Conservation (phyloP, 176 grass and related monocot genomes). For the Stipa capillata region DNA sequence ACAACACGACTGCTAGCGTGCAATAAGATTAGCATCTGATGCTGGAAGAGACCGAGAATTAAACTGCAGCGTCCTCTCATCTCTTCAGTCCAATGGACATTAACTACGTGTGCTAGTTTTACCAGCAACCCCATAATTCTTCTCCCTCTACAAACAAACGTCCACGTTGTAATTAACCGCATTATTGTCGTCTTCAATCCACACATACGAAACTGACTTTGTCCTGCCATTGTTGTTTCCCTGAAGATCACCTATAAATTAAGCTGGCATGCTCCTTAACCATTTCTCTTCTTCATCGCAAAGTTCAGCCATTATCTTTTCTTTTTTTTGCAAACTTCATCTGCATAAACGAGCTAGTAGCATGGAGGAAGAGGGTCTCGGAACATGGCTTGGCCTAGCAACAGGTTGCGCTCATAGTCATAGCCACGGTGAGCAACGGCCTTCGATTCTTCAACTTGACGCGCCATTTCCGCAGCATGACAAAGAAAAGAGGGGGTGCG, state of each 20-base stretch:
- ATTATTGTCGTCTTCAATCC: conserved; percentile 22
- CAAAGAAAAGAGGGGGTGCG: conserved; percentile 24
- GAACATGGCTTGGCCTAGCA: conserved; percentile 47
- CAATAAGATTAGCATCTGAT: conserved; percentile 23
- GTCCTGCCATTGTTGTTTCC: not conserved
- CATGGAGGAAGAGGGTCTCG: conserved; percentile 41
- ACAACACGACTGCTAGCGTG: not conserved
- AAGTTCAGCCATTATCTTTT: too few relatives aligned
- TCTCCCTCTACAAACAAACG: conserved; percentile 20
- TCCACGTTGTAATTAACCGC: not conserved
- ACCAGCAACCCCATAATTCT: not conserved
- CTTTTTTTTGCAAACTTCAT: not conserved
- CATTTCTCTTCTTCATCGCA: not conserved
- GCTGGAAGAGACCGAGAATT: conserved; percentile 17
- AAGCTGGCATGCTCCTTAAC: not conserved
- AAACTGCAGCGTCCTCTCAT: too few relatives aligned
- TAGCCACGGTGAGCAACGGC: not conserved
- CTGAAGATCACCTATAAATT: conserved; percentile 23
- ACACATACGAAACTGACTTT: conserved; percentile 41
- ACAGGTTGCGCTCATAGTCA: conserved; percentile 26
- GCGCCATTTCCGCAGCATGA: conserved; percentile 9
- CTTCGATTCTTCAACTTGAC: conserved; percentile 10
- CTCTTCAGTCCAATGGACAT: conserved; percentile 3
- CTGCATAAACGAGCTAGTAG: not conserved
- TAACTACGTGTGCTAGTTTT: too few relatives aligned